Conservation (phyloP, 1,139 yeast species). For the Pichia sp. region DNA sequence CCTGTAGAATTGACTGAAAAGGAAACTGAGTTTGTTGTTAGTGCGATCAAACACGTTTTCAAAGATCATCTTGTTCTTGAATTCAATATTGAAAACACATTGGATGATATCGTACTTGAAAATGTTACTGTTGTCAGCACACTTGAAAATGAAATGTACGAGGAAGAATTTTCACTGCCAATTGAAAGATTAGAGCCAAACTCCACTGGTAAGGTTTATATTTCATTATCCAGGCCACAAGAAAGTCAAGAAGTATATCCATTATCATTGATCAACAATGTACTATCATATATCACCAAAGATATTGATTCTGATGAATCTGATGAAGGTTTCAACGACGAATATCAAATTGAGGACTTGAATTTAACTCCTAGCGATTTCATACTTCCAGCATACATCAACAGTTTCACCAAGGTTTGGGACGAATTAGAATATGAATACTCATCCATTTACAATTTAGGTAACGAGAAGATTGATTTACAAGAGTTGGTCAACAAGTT, state of each 20-base stretch:
- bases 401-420: slow-evolving; percentile 66
- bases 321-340: slow-evolving; percentile 81
- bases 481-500: slow-evolving; percentile 44
- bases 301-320: slow-evolving; percentile 68
- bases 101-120: slow-evolving; percentile 68
- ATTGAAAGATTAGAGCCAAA: slow-evolving; percentile 67
- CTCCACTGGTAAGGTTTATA: slow-evolving; percentile 67
- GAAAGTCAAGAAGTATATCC: slow-evolving; percentile 12
- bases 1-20: slow-evolving; percentile 74
- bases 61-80: slow-evolving; percentile 73
- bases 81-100: slow-evolving; percentile 78
- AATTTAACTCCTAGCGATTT: slow-evolving; percentile 77
- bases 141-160: slow-evolving; percentile 41
- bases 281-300: slow-evolving; percentile 66
- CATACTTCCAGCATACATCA: slow-evolving; percentile 67
- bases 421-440: slow-evolving; percentile 63
- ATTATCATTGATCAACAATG: slow-evolving; percentile 44
- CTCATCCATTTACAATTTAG: slow-evolving; percentile 51
- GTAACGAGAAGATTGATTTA: slow-evolving; percentile 31
- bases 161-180: slow-evolving; percentile 70
- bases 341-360: slow-evolving; percentile 82
- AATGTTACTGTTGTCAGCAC: slow-evolving; percentile 70
- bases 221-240: slow-evolving; percentile 57
- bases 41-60: slow-evolving; percentile 77
- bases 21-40: slow-evolving; percentile 90